Conservation (phyloP, 2,329 filamentous ascomycete species). For the Aspergillus latus region DNA sequence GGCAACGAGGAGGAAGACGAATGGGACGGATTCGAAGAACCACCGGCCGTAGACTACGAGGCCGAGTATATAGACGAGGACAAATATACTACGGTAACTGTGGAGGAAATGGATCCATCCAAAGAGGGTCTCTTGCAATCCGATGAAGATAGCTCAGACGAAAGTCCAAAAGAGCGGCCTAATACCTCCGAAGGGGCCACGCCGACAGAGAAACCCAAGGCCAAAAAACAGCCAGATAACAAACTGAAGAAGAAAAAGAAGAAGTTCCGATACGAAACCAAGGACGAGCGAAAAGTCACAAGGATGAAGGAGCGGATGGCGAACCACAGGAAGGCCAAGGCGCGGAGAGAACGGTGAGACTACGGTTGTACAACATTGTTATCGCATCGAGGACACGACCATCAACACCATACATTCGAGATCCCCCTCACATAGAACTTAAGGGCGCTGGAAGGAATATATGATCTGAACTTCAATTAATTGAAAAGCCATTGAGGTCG, state of each 20-base stretch:
- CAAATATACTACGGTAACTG: constrained; percentile 89
- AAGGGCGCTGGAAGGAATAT: constrained; percentile 14
- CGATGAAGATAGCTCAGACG: constrained; percentile 31
- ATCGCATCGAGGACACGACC: not conserved
- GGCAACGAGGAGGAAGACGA: constrained; percentile 51
- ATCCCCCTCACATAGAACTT: constrained; percentile 15
- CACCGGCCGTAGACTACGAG: constrained; percentile 68
- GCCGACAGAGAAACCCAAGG: constrained; percentile 43
- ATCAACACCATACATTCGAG: not conserved
- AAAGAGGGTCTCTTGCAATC: constrained; percentile 68
- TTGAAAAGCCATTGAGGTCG: constrained; percentile 15
- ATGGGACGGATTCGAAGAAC: constrained; percentile 63
- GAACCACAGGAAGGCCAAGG: constrained; percentile 69
- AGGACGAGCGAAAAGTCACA: constrained; percentile 69
- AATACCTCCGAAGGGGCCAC: constrained; percentile 34
- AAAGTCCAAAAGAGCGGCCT: constrained; percentile 23
- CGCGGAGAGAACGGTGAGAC: constrained; percentile 43
- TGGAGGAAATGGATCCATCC: constrained; percentile 82
- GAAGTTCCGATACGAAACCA: constrained; percentile 90
- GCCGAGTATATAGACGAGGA: constrained; percentile 97
- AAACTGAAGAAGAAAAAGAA: constrained; percentile 78
- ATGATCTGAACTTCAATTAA: constrained; percentile 17
- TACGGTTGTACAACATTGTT: not conserved
- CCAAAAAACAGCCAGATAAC: constrained; percentile 46
- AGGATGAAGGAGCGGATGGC: constrained; percentile 63